These are phyloP conservation scores for Ceratopteris richardii DNA, from an alignment of 75 land plant species.

Conservation along the genomic window DNA sequence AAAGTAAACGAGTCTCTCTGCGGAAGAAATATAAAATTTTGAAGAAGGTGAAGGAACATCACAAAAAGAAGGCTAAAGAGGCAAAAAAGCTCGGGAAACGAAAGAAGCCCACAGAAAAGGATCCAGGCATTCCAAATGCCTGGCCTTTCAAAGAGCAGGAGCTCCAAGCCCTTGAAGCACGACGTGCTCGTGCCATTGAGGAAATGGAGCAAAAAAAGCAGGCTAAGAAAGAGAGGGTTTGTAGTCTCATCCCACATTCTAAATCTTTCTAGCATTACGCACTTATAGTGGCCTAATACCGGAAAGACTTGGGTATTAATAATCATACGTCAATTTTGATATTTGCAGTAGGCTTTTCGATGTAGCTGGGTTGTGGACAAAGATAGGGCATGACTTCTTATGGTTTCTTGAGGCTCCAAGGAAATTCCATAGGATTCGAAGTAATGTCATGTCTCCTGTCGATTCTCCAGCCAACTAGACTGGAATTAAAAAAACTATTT, in stretches of 20 bases:
- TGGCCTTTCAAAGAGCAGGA: constrained; percentile 98
- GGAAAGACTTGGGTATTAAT: no score
- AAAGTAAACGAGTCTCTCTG: constrained; percentile 75
- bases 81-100: constrained; percentile 71
- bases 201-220: constrained; percentile 72
- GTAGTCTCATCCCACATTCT: neutral
- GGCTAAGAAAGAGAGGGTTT: constrained; percentile 77
- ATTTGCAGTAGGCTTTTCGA: no score
- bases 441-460: no score
- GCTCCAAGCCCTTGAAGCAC: constrained; percentile 72
- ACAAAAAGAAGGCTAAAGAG: constrained; percentile 89
- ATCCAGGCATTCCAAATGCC: constrained; percentile 90
- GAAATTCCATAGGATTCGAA: no score
- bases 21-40: constrained; percentile 75
- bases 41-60: constrained; percentile 69
- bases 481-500: no score
- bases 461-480: no score
- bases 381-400: no score
- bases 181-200: constrained; percentile 63
- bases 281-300: neutral
- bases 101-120: constrained; percentile 73
- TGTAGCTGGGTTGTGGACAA: no score
- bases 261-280: neutral
- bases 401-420: no score
- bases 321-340: no score